Conservation (phyloP, 495 filamentous ascomycete species). For the Immersiella caudata region DNA sequence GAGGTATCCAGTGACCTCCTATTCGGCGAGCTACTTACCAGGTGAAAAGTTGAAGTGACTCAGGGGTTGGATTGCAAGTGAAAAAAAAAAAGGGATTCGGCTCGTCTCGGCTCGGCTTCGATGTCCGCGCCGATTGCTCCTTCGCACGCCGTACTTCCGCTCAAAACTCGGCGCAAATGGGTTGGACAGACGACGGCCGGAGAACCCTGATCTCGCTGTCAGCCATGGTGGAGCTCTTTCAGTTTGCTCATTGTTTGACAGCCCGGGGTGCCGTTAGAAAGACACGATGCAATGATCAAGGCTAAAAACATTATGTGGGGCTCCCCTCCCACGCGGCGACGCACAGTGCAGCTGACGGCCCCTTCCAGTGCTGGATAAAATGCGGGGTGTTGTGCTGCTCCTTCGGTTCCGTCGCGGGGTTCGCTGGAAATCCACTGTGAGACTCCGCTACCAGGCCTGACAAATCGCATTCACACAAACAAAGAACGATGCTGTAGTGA, state of each 20-base stretch:
- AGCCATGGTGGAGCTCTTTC: background rate
- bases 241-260: background rate
- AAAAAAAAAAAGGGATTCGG: background rate
- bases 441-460: background rate
- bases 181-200: background rate
- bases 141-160: background rate
- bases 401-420: background rate
- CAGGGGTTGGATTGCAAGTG: background rate
- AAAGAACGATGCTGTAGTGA: background rate
- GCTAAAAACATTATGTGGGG: slow-evolving; percentile 7
- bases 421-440: background rate
- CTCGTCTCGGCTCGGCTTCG: background rate
- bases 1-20: background rate
- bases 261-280: background rate
- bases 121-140: background rate
- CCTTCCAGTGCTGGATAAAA: background rate
- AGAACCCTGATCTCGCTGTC: background rate
- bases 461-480: background rate
- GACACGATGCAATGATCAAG: background rate
- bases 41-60: background rate
- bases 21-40: background rate
- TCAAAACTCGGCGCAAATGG: background rate
- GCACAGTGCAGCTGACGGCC: background rate
- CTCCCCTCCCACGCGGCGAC: background rate
- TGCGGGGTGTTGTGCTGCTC: background rate